Conservation (phyloP, 805 yeast species). For the Wickerhamomyces bovis region DNA sequence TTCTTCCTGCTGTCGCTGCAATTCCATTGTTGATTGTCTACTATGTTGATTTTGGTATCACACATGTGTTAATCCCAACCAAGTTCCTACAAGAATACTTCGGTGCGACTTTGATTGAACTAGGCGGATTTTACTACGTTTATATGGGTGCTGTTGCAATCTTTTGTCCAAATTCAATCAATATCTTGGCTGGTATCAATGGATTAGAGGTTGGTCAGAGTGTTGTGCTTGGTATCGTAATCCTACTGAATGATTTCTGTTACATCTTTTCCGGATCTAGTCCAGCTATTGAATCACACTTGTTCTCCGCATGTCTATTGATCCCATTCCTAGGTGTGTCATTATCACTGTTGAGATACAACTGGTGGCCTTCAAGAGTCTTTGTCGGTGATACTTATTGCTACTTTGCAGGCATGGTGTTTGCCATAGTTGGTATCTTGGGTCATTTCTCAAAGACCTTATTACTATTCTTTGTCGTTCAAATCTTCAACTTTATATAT, state of each 20-base stretch:
- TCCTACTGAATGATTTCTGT: conserved; percentile 70
- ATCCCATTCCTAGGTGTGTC: conserved; percentile 87
- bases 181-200: conserved; percentile 92
- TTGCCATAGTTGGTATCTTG: conserved; percentile 91
- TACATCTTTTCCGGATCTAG: conserved; percentile 49
- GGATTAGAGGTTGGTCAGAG: conserved; percentile 97
- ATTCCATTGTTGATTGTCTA: conserved; percentile 88
- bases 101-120: conserved; percentile 46
- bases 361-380: conserved; percentile 88
- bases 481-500: conserved; percentile 82
- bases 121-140: conserved; percentile 72
- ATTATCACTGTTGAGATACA: conserved; percentile 64
- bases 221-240: conserved; percentile 63
- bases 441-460: conserved; percentile 96
- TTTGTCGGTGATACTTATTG: conserved; percentile 99
- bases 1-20: conserved; percentile 90
- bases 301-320: conserved; percentile 71
- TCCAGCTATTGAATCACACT: conserved; percentile 74
- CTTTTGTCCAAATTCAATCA: conserved; percentile 93
- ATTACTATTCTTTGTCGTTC: conserved; percentile 81
- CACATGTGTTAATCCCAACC: conserved; percentile 74
- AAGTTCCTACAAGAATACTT: conserved; percentile 44
- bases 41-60: conserved; percentile 89
- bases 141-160: conserved; percentile 92
- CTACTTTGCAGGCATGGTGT: conserved; percentile 97